These are phyloP conservation scores for Madurella mycetomatis DNA, from an alignment of 2,329 filamentous ascomycete species.

Conservation along the genomic window DNA sequence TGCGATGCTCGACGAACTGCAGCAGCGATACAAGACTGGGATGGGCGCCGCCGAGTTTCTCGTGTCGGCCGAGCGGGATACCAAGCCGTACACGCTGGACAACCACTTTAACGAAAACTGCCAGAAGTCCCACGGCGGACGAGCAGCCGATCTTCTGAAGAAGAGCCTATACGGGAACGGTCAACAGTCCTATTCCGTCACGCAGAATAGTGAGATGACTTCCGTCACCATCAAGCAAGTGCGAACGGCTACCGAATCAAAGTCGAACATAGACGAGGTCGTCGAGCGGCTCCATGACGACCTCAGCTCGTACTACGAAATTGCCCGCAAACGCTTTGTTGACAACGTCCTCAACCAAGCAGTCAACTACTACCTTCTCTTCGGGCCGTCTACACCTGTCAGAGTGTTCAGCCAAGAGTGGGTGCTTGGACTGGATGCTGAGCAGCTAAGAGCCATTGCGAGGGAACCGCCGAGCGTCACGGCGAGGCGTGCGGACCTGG, in stretches of 20 bases:
- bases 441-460: slow-evolving; percentile 27
- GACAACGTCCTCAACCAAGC: slow-evolving; percentile 34
- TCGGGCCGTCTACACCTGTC: slow-evolving; percentile 27
- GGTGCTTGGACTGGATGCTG: slow-evolving; percentile 26
- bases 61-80: slow-evolving; percentile 27
- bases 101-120: slow-evolving; percentile 22
- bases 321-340: slow-evolving; percentile 32
- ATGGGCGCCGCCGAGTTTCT: slow-evolving; percentile 27
- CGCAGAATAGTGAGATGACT: neutral
- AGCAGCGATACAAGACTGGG: slow-evolving; percentile 24
- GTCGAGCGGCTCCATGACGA: slow-evolving; percentile 31
- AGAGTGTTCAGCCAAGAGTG: slow-evolving; percentile 30
- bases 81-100: slow-evolving; percentile 31
- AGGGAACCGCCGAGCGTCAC: slow-evolving; percentile 25
- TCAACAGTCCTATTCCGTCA: neutral
- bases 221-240: slow-evolving; percentile 19
- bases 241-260: slow-evolving; percentile 13
- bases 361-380: slow-evolving; percentile 28
- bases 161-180: neutral
- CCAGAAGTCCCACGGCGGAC: slow-evolving; percentile 13
- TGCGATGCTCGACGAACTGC: slow-evolving; percentile 20
- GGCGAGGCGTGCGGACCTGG: slow-evolving; percentile 22
- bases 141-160: slow-evolving; percentile 13
- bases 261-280: slow-evolving; percentile 23
- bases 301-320: slow-evolving; percentile 32